Base-by-base conservation (phyloP, 2,329 filamentous ascomycete species). In the Aureobasidium subglaciale region DNA sequence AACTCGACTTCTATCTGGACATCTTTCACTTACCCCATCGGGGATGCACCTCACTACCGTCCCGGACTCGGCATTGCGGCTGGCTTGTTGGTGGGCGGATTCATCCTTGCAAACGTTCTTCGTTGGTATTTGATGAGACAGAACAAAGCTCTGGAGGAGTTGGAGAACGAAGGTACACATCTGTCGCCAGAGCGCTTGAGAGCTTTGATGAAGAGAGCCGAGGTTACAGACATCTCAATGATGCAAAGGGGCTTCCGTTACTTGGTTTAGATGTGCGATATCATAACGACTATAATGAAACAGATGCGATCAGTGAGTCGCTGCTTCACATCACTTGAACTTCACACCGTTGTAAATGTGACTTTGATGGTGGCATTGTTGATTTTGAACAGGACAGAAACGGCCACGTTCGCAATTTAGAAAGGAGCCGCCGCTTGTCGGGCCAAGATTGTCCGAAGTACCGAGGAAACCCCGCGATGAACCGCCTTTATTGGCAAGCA, bases 1-100 rank as follows among this genome's bases (percentile, higher is more conserved):
- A 90, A 91, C 66, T 76, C 78, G 10, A 81, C 81, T 38, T 83
- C 78, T 45, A 90, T 91, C 60, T 90, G 66, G 67, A 73, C 71
- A 8, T 70, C 71, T 0, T 73, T 69, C 59, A 73, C 69, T 1
- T 74, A 74, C 57, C 62, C 58, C 16, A 55, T 60, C 2, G 58
- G 49, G 18, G 58, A 61, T 15, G 55, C 53, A 3, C 64, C 63
- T 0, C 61, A 67, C 48, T 70, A 70, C 52, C 60, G 63, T 11
- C 61, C 60, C 6, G 66, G 68, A 1, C 67, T 70, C 58, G 67
- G 67, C 1, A 63, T 70, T 55, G 67, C 67, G 43, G 63, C 68
- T 32, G 68, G 62, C 3, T 56, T 69, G 30, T 59, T 63, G 16
- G 59, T 55, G 3, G 34, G 66, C 13, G 66, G 66, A 2, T 63